Evolutionary conservation across 2,329 filamentous ascomycete genomes (phyloP).

Genomic region (Fusarium newnesense): DNA sequence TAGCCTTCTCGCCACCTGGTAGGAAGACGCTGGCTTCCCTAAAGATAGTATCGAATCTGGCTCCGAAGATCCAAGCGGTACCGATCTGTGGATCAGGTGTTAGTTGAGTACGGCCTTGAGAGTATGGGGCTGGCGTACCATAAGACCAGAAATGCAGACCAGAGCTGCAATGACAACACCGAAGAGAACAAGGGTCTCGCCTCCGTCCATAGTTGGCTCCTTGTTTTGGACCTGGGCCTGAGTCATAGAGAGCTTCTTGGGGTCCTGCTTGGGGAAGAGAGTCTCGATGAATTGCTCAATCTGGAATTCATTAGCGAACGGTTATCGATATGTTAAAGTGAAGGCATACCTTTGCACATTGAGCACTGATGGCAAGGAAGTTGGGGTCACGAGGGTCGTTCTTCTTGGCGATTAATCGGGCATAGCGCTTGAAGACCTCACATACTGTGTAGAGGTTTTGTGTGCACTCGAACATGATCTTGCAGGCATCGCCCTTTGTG

Average conservation of each 20-base stretch:
- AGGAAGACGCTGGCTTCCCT: conserved; percentile 42
- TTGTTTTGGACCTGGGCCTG: conserved; percentile 52
- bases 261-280: conserved; percentile 86
- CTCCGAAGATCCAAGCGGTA: conserved; percentile 81
- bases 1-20: conserved; percentile 36
- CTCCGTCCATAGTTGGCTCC: conserved; percentile 60
- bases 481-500: conserved; percentile 91
- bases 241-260: conserved; percentile 64
- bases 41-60: conserved; percentile 73
- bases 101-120: not conserved
- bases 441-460: conserved; percentile 87
- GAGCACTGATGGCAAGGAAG: conserved; percentile 89
- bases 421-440: conserved; percentile 82
- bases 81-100: conserved; percentile 67
- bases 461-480: conserved; percentile 90
- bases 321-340: fast-evolving
- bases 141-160: conserved; percentile 74
- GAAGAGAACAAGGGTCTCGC: conserved; percentile 74
- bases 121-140: conserved; percentile 70
- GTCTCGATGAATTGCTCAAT: conserved; percentile 96
- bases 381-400: conserved; percentile 94
- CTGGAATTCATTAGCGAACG: conserved; percentile 54
- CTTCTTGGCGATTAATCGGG: conserved; percentile 87
- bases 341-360: conserved; percentile 78
- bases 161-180: conserved; percentile 75